Evolutionary conservation across 2,329 filamentous ascomycete genomes (phyloP).

Genomic region (Epichloe amarillans): DNA sequence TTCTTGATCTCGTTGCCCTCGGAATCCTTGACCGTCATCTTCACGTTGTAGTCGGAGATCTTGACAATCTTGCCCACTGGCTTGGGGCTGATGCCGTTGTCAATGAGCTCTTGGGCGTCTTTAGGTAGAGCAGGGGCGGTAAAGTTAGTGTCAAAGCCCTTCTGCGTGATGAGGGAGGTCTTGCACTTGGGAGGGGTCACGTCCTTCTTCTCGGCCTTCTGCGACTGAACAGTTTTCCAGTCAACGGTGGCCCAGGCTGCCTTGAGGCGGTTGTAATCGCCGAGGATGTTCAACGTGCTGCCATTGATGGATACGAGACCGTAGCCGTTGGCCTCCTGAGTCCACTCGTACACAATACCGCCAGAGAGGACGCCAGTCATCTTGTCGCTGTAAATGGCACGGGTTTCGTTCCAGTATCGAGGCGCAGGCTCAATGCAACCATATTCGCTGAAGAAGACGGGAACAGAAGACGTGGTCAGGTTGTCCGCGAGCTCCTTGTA

Average conservation of each 20-base stretch:
- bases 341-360: constrained; percentile 71
- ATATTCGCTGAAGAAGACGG: constrained; percentile 71
- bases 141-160: constrained; percentile 67
- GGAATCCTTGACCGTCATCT: constrained; percentile 26
- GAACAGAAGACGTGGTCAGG: constrained; percentile 53
- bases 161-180: constrained; percentile 49
- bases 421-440: constrained; percentile 64
- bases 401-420: constrained; percentile 64
- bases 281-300: constrained; percentile 43
- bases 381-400: constrained; percentile 53
- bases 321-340: constrained; percentile 54
- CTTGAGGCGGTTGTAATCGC: constrained; percentile 63
- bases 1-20: constrained; percentile 27
- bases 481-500: constrained; percentile 51
- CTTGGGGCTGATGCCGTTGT: constrained; percentile 56
- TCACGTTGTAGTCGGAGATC: constrained; percentile 50
- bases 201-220: constrained; percentile 41
- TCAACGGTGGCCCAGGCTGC: constrained; percentile 64
- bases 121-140: constrained; percentile 56
- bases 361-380: constrained; percentile 61
- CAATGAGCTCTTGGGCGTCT: constrained; percentile 58
- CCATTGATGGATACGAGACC: constrained; percentile 50
- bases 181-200: constrained; percentile 48
- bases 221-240: constrained; percentile 50
- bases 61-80: constrained; percentile 55